Conservation (phyloP, 441 rosid genomes). For the Theobroma grandiflorum region DNA sequence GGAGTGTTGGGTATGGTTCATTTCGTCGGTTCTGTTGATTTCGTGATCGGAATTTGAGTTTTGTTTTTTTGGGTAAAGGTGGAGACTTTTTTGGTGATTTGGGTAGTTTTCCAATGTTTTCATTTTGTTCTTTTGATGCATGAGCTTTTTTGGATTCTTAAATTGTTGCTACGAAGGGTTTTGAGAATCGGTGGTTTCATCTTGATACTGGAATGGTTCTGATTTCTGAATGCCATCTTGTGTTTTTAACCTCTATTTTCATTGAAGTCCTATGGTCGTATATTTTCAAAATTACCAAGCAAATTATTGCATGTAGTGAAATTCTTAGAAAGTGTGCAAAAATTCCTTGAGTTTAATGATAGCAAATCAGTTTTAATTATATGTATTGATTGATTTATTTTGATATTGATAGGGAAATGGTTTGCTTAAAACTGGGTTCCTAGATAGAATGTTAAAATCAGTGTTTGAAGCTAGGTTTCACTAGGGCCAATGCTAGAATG, state of each 20-base stretch:
- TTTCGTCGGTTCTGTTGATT: slow-evolving; percentile 9
- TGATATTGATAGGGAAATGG: too few species aligned
- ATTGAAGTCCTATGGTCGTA: not conserved
- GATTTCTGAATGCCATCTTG: not conserved
- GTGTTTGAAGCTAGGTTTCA: slow-evolving; percentile 4
- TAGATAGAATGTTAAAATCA: not conserved
- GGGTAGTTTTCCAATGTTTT: slow-evolving; percentile 8
- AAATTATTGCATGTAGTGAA: not conserved
- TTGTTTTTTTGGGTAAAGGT: not conserved
- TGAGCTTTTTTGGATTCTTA: not conserved
- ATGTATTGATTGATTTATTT: too few species aligned
- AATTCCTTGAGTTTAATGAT: not conserved
- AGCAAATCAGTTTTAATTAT: not conserved
- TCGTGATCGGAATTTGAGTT: not conserved
- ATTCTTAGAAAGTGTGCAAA: not conserved
- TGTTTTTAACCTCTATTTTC: not conserved
- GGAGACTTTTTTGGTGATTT: not conserved
- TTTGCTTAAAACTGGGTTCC: not conserved
- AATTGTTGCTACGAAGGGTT: not conserved
- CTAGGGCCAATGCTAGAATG: not conserved
- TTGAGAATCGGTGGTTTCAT: not conserved
- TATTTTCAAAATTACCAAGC: not conserved
- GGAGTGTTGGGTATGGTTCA: slow-evolving; percentile 2
- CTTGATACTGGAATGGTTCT: not conserved
- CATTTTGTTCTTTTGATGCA: not conserved